Evolutionary conservation across 2,329 filamentous ascomycete genomes (phyloP).

Genomic region (Fusarium protoensiforme): DNA sequence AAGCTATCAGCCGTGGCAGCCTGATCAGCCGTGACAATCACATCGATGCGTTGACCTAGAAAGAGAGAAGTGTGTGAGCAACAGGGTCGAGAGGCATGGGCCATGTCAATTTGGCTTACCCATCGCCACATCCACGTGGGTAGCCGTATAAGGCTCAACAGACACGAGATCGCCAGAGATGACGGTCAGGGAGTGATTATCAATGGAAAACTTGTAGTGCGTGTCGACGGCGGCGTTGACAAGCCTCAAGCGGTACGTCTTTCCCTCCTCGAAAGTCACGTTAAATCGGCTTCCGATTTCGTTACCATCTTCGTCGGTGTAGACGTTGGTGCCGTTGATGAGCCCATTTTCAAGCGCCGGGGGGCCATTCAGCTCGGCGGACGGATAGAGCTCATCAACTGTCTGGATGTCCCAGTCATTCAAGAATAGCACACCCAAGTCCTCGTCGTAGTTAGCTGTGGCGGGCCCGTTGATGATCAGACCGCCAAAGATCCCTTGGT

Average conservation of each 20-base stretch:
- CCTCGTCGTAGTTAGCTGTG: conserved; percentile 69
- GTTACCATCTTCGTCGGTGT: conserved; percentile 35
- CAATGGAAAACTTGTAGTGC: conserved; percentile 62
- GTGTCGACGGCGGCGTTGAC: conserved; percentile 63
- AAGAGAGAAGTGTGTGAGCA: background rate
- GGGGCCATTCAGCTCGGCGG: conserved; percentile 45
- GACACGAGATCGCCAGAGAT: conserved; percentile 66
- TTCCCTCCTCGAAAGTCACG: background rate
- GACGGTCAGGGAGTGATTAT: conserved; percentile 63
- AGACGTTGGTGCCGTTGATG: conserved; percentile 57
- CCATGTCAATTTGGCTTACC: conserved; percentile 49
- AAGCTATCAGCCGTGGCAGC: background rate
- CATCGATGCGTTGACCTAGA: background rate
- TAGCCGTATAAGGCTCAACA: conserved; percentile 60
- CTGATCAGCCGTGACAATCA: background rate
- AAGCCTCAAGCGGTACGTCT: conserved; percentile 52
- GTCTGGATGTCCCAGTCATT: conserved; percentile 68
- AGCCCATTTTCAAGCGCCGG: conserved; percentile 57
- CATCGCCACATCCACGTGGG: conserved; percentile 54
- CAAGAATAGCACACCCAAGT: conserved; percentile 69
- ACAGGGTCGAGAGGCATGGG: background rate
- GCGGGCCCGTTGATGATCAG: conserved; percentile 72
- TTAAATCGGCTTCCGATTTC: background rate
- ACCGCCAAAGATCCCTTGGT: conserved; percentile 68
- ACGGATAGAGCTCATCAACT: conserved; percentile 50